Evolutionary conservation across 2,329 filamentous ascomycete species (phyloP).

Genomic region (Pseudocercospora macadamiae): DNA sequence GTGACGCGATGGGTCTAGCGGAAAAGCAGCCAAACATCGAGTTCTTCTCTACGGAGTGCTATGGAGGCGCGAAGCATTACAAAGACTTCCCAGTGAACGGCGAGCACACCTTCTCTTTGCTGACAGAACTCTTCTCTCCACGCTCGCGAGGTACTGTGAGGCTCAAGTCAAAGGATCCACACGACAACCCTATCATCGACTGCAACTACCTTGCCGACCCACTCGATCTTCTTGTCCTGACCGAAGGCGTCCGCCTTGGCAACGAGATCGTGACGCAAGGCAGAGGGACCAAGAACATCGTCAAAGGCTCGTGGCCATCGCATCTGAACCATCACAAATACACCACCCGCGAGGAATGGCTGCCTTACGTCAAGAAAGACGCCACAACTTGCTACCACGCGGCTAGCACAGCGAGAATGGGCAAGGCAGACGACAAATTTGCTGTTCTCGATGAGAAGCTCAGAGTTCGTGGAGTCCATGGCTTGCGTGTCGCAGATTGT

Average conservation of each 20-base stretch:
- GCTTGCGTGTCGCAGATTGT: conserved; percentile 57
- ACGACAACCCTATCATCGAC: conserved; percentile 9
- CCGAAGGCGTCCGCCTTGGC: conserved; percentile 5
- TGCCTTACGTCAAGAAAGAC: conserved; percentile 1
- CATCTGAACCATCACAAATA: neutral
- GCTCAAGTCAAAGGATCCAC: neutral
- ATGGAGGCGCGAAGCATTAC: conserved; percentile 1
- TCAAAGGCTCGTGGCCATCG: conserved; percentile 6
- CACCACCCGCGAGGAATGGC: conserved; percentile 8
- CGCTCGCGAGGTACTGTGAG: neutral
- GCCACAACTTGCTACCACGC: conserved; percentile 54
- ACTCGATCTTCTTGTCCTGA: conserved; percentile 6
- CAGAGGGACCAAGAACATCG: conserved; percentile 3
- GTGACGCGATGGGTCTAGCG: conserved; percentile 65
- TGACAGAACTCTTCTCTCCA: conserved; percentile 11
- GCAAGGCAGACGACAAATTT: conserved; percentile 48
- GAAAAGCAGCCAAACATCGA: conserved; percentile 62
- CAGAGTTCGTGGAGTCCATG: conserved; percentile 54
- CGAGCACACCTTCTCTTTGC: conserved; percentile 12
- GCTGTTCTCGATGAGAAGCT: conserved; percentile 59
- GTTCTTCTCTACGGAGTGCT: conserved; percentile 60
- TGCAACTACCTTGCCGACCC: conserved; percentile 10
- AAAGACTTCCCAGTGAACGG: neutral
- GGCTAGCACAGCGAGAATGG: conserved; percentile 60
- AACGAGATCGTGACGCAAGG: conserved; percentile 12